These are phyloP conservation scores for Chlamydomonas sphaeroides DNA, from an alignment of 139 green algal genomes.

Conservation along the genomic window DNA sequence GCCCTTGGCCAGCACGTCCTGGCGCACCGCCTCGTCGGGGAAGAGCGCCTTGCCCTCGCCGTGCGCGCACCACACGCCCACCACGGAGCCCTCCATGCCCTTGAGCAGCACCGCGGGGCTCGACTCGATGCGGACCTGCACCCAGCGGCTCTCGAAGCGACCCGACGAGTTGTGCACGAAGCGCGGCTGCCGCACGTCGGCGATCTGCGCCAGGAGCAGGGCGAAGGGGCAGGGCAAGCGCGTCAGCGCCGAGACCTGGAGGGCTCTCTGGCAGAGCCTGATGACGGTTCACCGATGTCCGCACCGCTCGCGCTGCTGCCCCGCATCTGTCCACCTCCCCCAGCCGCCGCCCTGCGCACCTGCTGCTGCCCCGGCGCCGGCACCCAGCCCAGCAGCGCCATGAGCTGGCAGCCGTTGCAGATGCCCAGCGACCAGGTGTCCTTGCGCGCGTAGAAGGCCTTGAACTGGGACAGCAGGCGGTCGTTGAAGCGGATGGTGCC, in stretches of 20 bases:
- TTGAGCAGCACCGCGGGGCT: conserved; percentile 90
- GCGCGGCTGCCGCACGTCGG: conserved; percentile 87
- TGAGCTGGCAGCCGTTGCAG: conserved; percentile 99
- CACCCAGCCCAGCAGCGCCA: conserved; percentile 98
- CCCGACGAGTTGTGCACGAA: conserved; percentile 96
- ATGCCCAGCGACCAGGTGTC: conserved; percentile 98
- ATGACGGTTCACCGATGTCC: no score
- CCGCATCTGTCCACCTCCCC: no score
- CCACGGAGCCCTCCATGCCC: conserved; percentile 86
- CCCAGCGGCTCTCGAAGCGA: conserved; percentile 90
- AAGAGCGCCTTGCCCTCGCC: conserved; percentile 95
- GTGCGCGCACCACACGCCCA: conserved; percentile 97
- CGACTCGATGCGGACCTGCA: conserved; percentile 78
- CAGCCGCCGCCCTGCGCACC: no score
- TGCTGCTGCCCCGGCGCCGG: conserved; percentile 62
- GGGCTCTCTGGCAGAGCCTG: no score
- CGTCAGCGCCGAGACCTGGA: no score
- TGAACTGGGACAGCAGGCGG: conserved; percentile 84
- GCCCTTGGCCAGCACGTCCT: conserved; percentile 63
- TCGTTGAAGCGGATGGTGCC: conserved; percentile 95
- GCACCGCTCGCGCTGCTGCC: no score
- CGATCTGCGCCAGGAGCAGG: conserved; percentile 61
- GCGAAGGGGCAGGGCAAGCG: no score
- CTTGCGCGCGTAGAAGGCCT: conserved; percentile 69
- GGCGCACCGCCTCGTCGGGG: conserved; percentile 78